Evolutionary conservation across 495 filamentous ascomycete species (phyloP), one percentile per base, ranked within the genome.

Genomic region (Penicillium malachiteum): DNA sequence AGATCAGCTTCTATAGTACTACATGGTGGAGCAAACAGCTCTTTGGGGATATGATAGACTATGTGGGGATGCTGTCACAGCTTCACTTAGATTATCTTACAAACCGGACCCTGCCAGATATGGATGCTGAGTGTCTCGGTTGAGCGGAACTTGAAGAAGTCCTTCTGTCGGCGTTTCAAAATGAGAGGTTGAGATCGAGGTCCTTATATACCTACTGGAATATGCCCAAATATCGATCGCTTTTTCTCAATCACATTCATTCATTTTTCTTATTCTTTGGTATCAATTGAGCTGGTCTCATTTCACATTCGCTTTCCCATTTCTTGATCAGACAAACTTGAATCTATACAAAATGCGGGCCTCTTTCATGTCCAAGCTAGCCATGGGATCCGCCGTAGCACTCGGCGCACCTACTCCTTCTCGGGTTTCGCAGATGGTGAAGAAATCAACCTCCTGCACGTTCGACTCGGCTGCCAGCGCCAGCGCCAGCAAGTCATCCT

Each of bases 381-480:
- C 62, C 21, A 38, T 71, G 37, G 58, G 57, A 56, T 64, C 65
- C 26, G 49, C 49, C 12, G 39, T 66, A 12, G 60, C 58, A 21
- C 49, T 58, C 30, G 70, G 67, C 18, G 59, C 58, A 48, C 62
- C 69, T 2, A 57, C 69, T n/a, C 63, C 71, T 39, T 56, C 68
- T 39, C 57, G 54, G 3, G 41, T 81, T 10, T 66, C 65, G 34
- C 61, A 71, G 45, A 77, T 75, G 45, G 76, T 75, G 17, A 81
- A 65, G 46, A 12, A 70, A 67, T 40, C 63, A 79, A 64, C 68
- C 11, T 65, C 66, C 10, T 84, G 80, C 63, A 83, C 79, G 42
- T 83, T 82, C 62, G 78, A 69, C 33, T 68, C 67, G 8, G 73
- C 78, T 6, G 58, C 71, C 30, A 64, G 63, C 3, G 81, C 74